Evolutionary conservation across 768 basidiomycete species (phyloP).

Genomic region (Rhizopogon rudus): DNA sequence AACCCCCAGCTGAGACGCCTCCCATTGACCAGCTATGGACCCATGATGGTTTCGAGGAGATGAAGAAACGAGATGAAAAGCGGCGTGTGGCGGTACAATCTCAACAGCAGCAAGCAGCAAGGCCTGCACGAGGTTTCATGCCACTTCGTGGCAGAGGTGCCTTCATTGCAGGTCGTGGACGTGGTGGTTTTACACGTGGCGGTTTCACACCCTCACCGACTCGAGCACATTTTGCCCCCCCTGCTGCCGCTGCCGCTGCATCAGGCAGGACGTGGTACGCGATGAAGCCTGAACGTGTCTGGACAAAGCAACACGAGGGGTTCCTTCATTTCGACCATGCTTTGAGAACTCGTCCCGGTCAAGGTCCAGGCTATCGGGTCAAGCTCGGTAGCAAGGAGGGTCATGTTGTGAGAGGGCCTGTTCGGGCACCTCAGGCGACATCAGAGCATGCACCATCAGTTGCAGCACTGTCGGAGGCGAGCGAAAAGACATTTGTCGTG

Average conservation of each 20-base stretch:
- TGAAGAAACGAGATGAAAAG: conserved; percentile 70
- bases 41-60: conserved; percentile 87
- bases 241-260: conserved; percentile 18
- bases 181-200: conserved; percentile 43
- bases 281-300: conserved; percentile 74
- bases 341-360: conserved; percentile 53
- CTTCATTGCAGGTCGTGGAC: conserved; percentile 35
- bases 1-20: conserved; percentile 32
- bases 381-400: conserved; percentile 51
- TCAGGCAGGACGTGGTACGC: conserved; percentile 58
- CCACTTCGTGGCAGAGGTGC: conserved; percentile 44
- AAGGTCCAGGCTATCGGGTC: conserved; percentile 52
- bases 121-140: conserved; percentile 28
- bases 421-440: conserved; percentile 2
- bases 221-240: conserved; percentile 23
- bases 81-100: conserved; percentile 32
- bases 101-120: conserved; percentile 26
- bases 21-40: conserved; percentile 72
- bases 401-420: conserved; percentile 39
- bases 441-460: conserved; percentile 15
- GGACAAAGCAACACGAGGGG: conserved; percentile 80
- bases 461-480: conserved; percentile 31
- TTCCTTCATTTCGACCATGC: conserved; percentile 64
- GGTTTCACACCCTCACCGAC: conserved; percentile 30
- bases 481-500: conserved; percentile 46